Percentiles rank a stretch among this genome's conserved stretches.
These are phyloP conservation scores for Calonectria honghensis DNA, from an alignment of 2,329 filamentous ascomycete species.

Conservation along the genomic window DNA sequence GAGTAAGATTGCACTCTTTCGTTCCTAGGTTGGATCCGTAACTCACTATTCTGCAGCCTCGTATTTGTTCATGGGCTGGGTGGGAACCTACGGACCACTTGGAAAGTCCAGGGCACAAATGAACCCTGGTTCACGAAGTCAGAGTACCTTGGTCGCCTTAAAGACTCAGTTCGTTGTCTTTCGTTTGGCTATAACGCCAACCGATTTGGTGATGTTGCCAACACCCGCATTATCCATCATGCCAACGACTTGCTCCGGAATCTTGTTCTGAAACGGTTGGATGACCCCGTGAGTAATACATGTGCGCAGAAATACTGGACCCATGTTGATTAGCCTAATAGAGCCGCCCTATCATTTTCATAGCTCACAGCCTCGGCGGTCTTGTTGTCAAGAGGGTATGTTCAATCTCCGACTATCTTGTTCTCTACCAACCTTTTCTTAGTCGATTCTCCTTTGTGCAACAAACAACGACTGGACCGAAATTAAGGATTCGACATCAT, in stretches of 20 bases:
- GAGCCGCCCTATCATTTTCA: slow-evolving; percentile 47
- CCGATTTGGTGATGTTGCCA: slow-evolving; percentile 48
- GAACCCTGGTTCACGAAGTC: slow-evolving; percentile 47
- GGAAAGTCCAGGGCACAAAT: slow-evolving; percentile 43
- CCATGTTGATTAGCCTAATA: slow-evolving; percentile 9
- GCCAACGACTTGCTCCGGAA: slow-evolving; percentile 48
- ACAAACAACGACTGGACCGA: slow-evolving; percentile 47
- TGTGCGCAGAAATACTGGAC: neutral
- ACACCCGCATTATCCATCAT: slow-evolving; percentile 50
- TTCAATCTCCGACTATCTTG: neutral
- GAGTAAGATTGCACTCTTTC: slow-evolving; percentile 41
- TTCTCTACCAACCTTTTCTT: neutral
- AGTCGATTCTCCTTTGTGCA: slow-evolving; percentile 47
- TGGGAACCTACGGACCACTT: slow-evolving; percentile 45
- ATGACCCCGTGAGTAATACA: slow-evolving; percentile 39
- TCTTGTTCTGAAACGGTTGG: slow-evolving; percentile 47
- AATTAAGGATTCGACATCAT: slow-evolving; percentile 46
- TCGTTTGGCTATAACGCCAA: slow-evolving; percentile 51
- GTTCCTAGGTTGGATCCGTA: neutral
- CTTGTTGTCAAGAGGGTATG: slow-evolving; percentile 47
- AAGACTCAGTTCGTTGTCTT: slow-evolving; percentile 42
- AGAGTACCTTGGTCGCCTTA: slow-evolving; percentile 42
- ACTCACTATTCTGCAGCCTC: slow-evolving; percentile 21
- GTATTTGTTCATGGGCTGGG: slow-evolving; percentile 46
- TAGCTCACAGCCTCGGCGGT: slow-evolving; percentile 48